Evolutionary conservation across 2,329 filamentous ascomycete species (phyloP), one percentile per base, ranked within the genome.

Genomic region (Plectosphaerella sp.): DNA sequence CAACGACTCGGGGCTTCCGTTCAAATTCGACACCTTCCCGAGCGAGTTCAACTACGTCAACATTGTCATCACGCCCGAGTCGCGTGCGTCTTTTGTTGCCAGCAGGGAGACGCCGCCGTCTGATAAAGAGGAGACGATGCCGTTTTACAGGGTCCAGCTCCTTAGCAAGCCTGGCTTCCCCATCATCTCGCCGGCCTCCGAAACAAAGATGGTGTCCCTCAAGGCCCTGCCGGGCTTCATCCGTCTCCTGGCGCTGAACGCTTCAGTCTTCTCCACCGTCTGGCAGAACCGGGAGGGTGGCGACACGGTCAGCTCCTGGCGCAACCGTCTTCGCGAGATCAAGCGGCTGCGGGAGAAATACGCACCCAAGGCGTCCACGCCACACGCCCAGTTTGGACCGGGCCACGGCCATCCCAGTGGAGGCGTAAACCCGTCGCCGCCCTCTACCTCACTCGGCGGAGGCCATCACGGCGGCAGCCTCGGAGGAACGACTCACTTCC

Each of bases 41-140:
- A 95, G 91, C 1, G 88, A 93, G 52, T 96, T 99, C 76, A 97
- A 97, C 65, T 96, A 89, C 64, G 91, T 99, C 65, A 91, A 97
- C 66, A 97, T 99, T 62, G 88, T 97, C 61, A 93, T 99, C 63
- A 90, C 89, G 2, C 94, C 94, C 1, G 89, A 92, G 56, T 92
- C 91, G 5, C 80, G 86, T 41, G 84, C 85, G 3, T 88, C 87
- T 3, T 93, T 92, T 63, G 79, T 90, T 37, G 84, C 88, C 47
- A 82, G 80, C 6, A 74, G 84, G 16, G 71, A 79, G 49, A 63
- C 69, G 46, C 64, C 68, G 12, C 56, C 56, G 7, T 49, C 67
- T 51, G 64, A 62, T 35, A 67, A 68, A 35, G 63, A 71, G 8
- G 64, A 62, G 62, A 71, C 73, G 53, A 49, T 49, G 48, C 76